These are phyloP conservation scores for Schoenoplectus tabernaemontani DNA, from an alignment of 202 grass and related monocot species.

Conservation along the genomic window DNA sequence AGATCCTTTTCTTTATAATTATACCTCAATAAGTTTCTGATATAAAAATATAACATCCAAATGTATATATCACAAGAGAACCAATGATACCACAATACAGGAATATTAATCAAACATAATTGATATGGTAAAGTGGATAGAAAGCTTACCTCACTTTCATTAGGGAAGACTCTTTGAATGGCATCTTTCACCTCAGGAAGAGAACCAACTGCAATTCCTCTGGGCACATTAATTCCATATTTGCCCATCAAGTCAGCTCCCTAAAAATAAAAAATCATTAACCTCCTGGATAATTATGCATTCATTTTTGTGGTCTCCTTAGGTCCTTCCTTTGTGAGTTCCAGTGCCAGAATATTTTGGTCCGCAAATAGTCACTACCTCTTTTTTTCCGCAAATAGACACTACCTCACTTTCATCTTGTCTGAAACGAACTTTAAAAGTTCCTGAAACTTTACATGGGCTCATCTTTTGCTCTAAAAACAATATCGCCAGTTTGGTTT, in stretches of 20 bases:
- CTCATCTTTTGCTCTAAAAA: no score
- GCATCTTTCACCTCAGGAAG: slow-evolving; percentile 54
- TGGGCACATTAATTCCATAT: slow-evolving; percentile 85
- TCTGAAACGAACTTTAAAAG: no score
- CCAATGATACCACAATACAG: background rate
- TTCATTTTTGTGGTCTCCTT: background rate
- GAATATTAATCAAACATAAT: background rate
- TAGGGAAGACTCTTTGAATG: slow-evolving; percentile 59
- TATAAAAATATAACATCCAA: background rate
- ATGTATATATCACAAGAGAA: background rate
- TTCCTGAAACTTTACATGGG: no score
- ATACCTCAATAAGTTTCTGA: background rate
- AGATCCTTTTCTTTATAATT: background rate
- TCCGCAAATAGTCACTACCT: background rate
- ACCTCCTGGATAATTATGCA: background rate
- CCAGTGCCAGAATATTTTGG: background rate
- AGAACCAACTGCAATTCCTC: slow-evolving; percentile 50
- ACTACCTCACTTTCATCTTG: no score
- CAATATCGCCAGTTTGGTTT: no score
- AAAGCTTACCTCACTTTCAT: slow-evolving; percentile 70
- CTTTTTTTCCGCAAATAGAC: background rate
- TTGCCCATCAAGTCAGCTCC: slow-evolving; percentile 95
- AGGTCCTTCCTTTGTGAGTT: background rate
- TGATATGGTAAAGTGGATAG: background rate
- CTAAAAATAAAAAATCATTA: slow-evolving; percentile 21